phyloP scores from a whole-genome alignment of 108 stramenopile species.

The Skeletonema potamos region DNA sequence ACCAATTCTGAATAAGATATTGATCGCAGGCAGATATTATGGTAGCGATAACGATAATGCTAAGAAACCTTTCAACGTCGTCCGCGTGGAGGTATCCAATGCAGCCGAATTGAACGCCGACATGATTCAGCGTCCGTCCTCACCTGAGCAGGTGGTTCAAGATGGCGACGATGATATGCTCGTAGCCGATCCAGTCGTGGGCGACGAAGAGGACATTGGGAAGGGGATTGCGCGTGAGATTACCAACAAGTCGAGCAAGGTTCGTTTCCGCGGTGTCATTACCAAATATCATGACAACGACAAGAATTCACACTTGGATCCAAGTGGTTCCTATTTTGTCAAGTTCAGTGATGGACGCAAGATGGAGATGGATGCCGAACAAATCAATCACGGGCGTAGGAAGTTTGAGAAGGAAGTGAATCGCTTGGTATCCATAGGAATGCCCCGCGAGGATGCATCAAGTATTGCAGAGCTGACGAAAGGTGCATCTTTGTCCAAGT shows the following conservation, averaged over 20 bases:
- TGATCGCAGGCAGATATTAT: not conserved
- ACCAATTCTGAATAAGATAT: not conserved
- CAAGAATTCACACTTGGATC: constrained; percentile 15
- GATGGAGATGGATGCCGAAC: constrained; percentile 27
- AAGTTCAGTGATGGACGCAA: constrained; percentile 25
- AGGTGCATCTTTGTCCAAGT: not conserved
- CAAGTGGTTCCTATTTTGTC: constrained; percentile 22
- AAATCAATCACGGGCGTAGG: constrained; percentile 17
- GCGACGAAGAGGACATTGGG: constrained; percentile 19
- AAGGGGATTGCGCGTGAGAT: constrained; percentile 16
- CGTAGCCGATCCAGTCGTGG: constrained; percentile 3
- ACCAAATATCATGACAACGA: constrained; percentile 30
- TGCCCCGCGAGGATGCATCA: constrained; percentile 19
- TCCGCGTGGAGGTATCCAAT: not conserved
- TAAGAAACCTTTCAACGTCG: constrained; percentile 4
- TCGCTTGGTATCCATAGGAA: constrained; percentile 16
- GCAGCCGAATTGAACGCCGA: constrained; percentile 32
- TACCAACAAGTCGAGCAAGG: constrained; percentile 1
- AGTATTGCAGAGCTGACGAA: not conserved
- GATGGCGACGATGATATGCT: constrained; percentile 1
- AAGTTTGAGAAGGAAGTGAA: constrained; percentile 33
- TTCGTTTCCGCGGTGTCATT: constrained; percentile 9
- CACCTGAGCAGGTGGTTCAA: not conserved
- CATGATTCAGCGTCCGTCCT: not conserved
- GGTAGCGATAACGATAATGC: not conserved